Conservation (phyloP, 371 early-diverging fungal genomes). For the Syncephalastrum monosporum region DNA sequence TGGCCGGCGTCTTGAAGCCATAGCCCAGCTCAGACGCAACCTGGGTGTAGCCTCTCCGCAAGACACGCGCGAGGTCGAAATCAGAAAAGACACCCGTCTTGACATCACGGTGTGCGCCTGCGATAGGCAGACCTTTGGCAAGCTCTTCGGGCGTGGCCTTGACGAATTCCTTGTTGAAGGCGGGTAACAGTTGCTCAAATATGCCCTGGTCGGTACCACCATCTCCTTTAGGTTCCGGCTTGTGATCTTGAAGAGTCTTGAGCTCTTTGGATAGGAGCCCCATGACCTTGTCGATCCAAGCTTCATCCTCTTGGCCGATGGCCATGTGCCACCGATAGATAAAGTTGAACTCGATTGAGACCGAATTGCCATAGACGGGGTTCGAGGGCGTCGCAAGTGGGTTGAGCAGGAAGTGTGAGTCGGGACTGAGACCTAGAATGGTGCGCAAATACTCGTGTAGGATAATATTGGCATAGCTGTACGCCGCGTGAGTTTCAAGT, state of each 20-base stretch:
- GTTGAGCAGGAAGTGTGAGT: conserved; percentile 34
- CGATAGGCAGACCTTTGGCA: conserved; percentile 33
- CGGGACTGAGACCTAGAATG: conserved; percentile 40
- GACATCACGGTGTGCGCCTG: conserved; percentile 36
- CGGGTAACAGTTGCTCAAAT: conserved; percentile 24
- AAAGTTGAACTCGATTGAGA: conserved; percentile 51
- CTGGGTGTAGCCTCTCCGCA: conserved; percentile 31
- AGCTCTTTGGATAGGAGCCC: conserved; percentile 7
- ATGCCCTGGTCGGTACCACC: conserved; percentile 18
- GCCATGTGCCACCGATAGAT: conserved; percentile 56
- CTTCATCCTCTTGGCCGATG: conserved; percentile 39
- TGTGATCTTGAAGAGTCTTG: not conserved
- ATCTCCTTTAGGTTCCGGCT: not conserved
- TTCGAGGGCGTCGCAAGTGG: conserved; percentile 20
- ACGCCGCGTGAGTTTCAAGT: not conserved
- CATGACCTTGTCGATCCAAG: conserved; percentile 39
- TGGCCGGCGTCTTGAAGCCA: conserved; percentile 40
- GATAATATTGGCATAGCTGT: conserved; percentile 39
- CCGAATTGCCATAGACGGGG: conserved; percentile 46
- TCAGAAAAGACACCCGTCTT: conserved; percentile 35
- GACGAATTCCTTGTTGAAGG: conserved; percentile 35
- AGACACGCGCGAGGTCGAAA: conserved; percentile 22
- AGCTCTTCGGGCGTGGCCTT: conserved; percentile 37
- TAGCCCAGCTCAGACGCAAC: conserved; percentile 40
- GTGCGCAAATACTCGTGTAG: conserved; percentile 49